Evolutionary conservation across 768 basidiomycete genomes (phyloP), one percentile per base, ranked within the genome.

Genomic region (Tephrocybe sp.): DNA sequence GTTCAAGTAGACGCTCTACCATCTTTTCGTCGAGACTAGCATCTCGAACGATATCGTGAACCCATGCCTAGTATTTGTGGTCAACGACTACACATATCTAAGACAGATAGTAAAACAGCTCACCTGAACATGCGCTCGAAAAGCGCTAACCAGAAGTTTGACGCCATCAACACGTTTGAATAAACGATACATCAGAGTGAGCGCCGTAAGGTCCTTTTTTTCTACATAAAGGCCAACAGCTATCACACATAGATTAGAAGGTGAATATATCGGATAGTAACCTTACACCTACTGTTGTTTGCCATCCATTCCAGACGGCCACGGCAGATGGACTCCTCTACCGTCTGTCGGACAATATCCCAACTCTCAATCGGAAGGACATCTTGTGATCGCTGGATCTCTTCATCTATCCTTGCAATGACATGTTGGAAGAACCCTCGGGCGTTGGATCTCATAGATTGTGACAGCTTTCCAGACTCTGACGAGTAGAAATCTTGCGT

Each of bases 1-100:
- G 82, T 8, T 78, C 69, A 28, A 93, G 76, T 0, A 95, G 77
- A 16, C 77, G 73, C 16, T 80, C 73, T 3, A 95, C 85, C 90
- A 95, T 93, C 16, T 78, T 72, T 9, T 89, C 90, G 47, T 93
- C 92, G 12, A 69, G 70, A 5, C 68, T 68, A 3, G 58, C 54
- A 58, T 90, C 84, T 39, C 76, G 79, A 50, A 93, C 86, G 51
- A 93, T 85, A n/a, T 60, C 56, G 45, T 75, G 66, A 1, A 91
- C 89, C 0, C 68, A 72, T 22, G 63, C 66, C 89, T 90, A 55
- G 5, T 13, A 15, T 47, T 46, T 19, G 34, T 36, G 31, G 36
- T 27, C 19, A 39, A 22, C 9, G 18, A 19, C n/a, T n/a, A n/a
- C n/a, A n/a, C n/a, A n/a, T n/a, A n/a, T n/a, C n/a, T n/a, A n/a